A percentile compares a stretch with the other conserved stretches of the same genome.
Evolutionary conservation across 306 rosid genomes (phyloP).

Genomic region (Casuarina glauca): DNA sequence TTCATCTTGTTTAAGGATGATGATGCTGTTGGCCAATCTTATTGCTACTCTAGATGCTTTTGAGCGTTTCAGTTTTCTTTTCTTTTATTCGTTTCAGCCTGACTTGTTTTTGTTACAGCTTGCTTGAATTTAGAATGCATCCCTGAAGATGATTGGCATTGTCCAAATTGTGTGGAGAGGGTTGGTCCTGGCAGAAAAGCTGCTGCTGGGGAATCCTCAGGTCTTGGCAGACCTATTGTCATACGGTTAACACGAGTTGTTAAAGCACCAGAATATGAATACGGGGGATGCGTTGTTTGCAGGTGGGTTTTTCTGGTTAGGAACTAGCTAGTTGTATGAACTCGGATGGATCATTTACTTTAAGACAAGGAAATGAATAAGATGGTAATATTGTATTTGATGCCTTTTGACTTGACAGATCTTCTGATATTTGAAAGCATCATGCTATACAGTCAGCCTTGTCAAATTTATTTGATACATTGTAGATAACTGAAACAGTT

Average conservation of each 20-base stretch:
- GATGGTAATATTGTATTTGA: neutral
- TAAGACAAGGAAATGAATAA: neutral
- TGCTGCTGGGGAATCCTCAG: constrained; percentile 49
- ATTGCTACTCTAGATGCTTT: neutral
- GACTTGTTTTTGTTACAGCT: constrained; percentile 51
- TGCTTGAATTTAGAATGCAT: constrained; percentile 69
- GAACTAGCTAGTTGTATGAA: neutral
- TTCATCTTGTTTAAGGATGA: neutral
- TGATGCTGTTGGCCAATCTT: neutral
- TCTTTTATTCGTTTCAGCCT: neutral
- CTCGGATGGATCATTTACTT: neutral
- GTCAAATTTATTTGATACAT: neutral
- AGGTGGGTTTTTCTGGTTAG: constrained; percentile 49
- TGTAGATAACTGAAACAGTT: neutral
- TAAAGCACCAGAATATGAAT: constrained; percentile 76
- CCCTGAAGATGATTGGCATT: constrained; percentile 81
- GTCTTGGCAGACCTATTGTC: constrained; percentile 66
- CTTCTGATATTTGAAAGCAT: neutral
- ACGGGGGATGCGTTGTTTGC: constrained; percentile 98
- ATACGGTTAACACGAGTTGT: constrained; percentile 84
- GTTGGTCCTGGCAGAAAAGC: constrained; percentile 50
- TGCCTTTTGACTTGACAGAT: neutral
- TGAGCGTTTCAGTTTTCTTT: neutral
- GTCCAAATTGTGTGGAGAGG: constrained; percentile 78
- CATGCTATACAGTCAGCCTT: neutral